A percentile compares a stretch with the other conserved stretches of the same genome.
phyloP scores from a whole-genome alignment of 164 flowering plant genomes.

The Malania oleifera region DNA sequence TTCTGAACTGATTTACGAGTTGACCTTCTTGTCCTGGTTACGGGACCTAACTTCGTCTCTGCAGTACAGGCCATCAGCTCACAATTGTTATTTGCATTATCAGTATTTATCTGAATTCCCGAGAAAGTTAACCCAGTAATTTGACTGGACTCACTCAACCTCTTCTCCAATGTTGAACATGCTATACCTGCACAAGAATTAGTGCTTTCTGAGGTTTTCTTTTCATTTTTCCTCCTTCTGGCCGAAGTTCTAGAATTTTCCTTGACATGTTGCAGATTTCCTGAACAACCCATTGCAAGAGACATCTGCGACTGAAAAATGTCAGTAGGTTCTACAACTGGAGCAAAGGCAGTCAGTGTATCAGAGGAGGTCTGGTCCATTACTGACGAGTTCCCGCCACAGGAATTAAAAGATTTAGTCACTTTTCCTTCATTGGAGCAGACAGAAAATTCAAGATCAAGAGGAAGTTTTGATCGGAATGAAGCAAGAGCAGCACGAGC shows the following conservation, averaged over 20 bases:
- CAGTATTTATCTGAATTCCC: conserved; percentile 1
- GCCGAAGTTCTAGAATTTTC: conserved; percentile 7
- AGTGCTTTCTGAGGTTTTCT: background rate
- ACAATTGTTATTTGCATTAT: conserved; percentile 1
- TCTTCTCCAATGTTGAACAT: background rate
- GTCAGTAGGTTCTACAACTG: background rate
- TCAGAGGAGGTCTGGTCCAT: background rate
- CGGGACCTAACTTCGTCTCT: background rate
- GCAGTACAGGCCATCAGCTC: conserved; percentile 5
- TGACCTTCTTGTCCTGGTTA: conserved; percentile 1
- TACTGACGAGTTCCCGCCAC: background rate
- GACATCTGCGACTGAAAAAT: background rate
- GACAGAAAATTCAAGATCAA: conserved; percentile 16
- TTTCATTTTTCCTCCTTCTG: conserved; percentile 10
- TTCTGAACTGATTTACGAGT: conserved; percentile 12
- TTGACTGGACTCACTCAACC: conserved; percentile 2
- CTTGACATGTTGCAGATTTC: conserved; percentile 1
- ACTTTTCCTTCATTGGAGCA: conserved; percentile 15
- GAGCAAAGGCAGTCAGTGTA: background rate
- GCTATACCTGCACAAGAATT: background rate
- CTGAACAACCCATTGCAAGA: background rate
- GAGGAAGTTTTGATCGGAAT: conserved; percentile 21
- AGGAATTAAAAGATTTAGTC: background rate
- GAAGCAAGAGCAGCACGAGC: conserved; percentile 51
- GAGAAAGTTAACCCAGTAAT: conserved; percentile 18